phyloP scores from a whole-genome alignment of 345 rosid genomes.

The Eucalyptus microcorys region DNA sequence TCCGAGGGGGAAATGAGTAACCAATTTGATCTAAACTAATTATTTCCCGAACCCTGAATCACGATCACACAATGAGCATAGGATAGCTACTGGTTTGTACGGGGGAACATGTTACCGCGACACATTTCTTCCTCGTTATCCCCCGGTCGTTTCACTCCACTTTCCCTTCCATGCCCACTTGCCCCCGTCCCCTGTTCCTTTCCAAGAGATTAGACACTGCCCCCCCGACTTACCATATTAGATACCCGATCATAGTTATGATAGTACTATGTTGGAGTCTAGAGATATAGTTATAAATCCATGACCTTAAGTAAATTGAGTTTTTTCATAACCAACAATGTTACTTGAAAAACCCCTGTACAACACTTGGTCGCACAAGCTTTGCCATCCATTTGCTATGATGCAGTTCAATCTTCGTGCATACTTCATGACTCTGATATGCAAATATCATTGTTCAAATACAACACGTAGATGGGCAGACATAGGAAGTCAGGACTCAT shows the following conservation, averaged over 20 bases:
- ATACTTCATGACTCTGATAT: not conserved
- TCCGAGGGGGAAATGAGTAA: too few species aligned
- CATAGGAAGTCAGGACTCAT: not conserved
- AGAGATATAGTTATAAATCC: not conserved
- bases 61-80: too few species aligned
- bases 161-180: not conserved
- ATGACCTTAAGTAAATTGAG: not conserved
- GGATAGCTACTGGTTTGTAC: too few species aligned
- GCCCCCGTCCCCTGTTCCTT: not conserved
- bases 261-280: not conserved
- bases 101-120: too few species aligned
- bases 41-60: too few species aligned
- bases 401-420: not conserved
- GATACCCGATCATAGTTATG: not conserved
- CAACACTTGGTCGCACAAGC: not conserved
- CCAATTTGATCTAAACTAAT: too few species aligned
- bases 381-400: not conserved
- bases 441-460: too few species aligned
- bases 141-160: not conserved
- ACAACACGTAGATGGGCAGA: not conserved
- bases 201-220: not conserved
- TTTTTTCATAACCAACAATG: not conserved
- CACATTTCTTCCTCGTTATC: not conserved
- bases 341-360: not conserved
- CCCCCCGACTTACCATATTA: not conserved